phyloP scores from a whole-genome alignment of 2,329 filamentous ascomycete species.

The Akanthomyces muscarius region DNA sequence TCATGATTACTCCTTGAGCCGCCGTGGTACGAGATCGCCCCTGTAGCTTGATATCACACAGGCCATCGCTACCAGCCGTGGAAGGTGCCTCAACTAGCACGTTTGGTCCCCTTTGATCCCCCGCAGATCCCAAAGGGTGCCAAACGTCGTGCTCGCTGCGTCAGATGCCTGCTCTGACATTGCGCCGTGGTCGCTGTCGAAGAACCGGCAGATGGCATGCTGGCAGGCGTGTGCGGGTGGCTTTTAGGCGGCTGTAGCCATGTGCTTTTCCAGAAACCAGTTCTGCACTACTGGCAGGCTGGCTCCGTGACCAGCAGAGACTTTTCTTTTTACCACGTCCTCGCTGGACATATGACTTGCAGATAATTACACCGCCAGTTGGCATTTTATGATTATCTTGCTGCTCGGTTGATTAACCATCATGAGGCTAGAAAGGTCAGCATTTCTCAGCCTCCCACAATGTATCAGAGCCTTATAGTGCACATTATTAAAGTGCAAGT shows the following conservation, averaged over 20 bases:
- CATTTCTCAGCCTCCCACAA: background rate
- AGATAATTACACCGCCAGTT: background rate
- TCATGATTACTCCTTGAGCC: background rate
- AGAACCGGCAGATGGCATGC: too few relatives aligned
- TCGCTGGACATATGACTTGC: background rate
- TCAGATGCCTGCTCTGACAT: background rate
- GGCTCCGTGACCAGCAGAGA: too few relatives aligned
- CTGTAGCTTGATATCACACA: constrained; percentile 1
- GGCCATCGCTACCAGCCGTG: background rate
- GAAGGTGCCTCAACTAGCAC: background rate
- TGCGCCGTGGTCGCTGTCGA: too few relatives aligned
- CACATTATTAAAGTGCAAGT: background rate
- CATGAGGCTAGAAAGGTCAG: background rate
- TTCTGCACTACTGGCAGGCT: too few relatives aligned
- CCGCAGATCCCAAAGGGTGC: background rate
- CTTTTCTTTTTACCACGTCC: background rate
- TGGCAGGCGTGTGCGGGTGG: too few relatives aligned
- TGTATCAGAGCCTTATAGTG: background rate
- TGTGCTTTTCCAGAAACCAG: too few relatives aligned
- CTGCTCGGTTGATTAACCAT: background rate
- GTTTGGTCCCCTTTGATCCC: background rate
- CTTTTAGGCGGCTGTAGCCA: too few relatives aligned
- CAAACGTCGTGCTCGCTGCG: background rate
- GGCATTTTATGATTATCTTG: background rate
- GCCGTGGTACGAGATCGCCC: background rate